Base-by-base conservation (phyloP, 108 stramenopile species). In the Cyclotella cryptica region DNA sequence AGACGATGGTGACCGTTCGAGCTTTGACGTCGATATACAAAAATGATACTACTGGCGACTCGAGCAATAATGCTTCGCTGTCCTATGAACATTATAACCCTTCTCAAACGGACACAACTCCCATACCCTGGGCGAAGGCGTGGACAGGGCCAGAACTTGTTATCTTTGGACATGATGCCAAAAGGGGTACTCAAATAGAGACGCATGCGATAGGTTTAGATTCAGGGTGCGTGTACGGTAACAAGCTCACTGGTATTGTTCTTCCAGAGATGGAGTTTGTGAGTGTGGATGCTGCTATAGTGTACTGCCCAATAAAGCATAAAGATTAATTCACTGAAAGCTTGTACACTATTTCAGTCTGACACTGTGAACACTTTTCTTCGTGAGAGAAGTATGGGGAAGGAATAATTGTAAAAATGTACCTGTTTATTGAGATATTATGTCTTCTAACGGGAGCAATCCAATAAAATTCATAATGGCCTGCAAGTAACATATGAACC, bases 101-200 rank as follows among this genome's bases (percentile, higher is more conserved):
- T 21, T 40, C 44, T 0, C 29, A 41, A 64, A 41, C 27, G 12
- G 62, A 21, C 54, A 40, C 11, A 24, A 21, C 13, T 30, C 52
- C 24, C 58, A 29, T 52, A n/a, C 64, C 86, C 17, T 90, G 89
- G 89, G 89, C 89, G 18, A 74, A 55, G n/a, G 77, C 74, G 18
- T 92, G 92, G 92, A 66, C 71, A 10, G 91, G 91, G 27, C 87
- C 88, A 0, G 69, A 89, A 41, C 78, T 61, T 26, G 90, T 96
- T 0, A 87, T 94, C 46, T 98, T 98, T 84, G 97, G 97, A 9
- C 97, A 98, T 77, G 96, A 98, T 78, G 97, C 97, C 39, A 75
- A 74, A 60, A 74, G 96, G 39, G 95, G 95, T 43, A 66, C 96
- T 29, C 96, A 96, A 64, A 18, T 22, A 28, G 74, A 80, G 29